Evolutionary conservation across 257 asterid species (phyloP).

Genomic region (Petrea volubilis): DNA sequence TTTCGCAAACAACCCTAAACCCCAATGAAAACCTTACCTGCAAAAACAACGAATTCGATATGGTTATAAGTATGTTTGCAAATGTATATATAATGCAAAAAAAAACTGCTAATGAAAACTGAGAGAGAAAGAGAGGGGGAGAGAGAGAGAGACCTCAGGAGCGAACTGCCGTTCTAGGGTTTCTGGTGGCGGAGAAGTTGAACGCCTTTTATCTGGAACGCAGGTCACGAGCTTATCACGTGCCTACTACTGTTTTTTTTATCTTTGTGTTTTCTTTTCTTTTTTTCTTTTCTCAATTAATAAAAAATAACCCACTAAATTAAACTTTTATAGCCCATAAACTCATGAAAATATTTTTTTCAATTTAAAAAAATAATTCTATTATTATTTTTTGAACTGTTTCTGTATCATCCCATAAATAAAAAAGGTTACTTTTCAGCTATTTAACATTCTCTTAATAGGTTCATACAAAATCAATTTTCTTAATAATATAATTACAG

Average conservation of each 20-base stretch:
- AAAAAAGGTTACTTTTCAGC: too few species aligned
- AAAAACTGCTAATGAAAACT: not conserved
- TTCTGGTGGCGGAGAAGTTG: not conserved
- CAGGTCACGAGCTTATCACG: slow-evolving; percentile 18
- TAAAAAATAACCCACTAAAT: too few species aligned
- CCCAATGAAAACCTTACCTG: slow-evolving; percentile 28
- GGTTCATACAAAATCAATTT: too few species aligned
- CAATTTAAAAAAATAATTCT: too few species aligned
- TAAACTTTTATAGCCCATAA: too few species aligned
- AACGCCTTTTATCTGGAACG: not conserved
- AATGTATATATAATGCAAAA: not conserved
- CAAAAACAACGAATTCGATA: slow-evolving; percentile 3
- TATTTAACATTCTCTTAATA: too few species aligned
- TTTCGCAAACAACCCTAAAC: slow-evolving; percentile 18
- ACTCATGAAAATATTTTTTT: too few species aligned
- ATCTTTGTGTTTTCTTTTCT: not conserved
- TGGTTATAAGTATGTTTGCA: not conserved
- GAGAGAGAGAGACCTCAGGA: not conserved
- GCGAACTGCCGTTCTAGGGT: slow-evolving; percentile 38
- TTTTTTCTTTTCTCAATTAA: not conserved
- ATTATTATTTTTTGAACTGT: too few species aligned
- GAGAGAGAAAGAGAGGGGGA: not conserved
- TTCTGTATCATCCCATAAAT: too few species aligned
- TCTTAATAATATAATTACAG: too few species aligned
- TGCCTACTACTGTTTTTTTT: not conserved